Base-by-base conservation (phyloP, 1,139 yeast species). In the Candida neerlandica region DNA sequence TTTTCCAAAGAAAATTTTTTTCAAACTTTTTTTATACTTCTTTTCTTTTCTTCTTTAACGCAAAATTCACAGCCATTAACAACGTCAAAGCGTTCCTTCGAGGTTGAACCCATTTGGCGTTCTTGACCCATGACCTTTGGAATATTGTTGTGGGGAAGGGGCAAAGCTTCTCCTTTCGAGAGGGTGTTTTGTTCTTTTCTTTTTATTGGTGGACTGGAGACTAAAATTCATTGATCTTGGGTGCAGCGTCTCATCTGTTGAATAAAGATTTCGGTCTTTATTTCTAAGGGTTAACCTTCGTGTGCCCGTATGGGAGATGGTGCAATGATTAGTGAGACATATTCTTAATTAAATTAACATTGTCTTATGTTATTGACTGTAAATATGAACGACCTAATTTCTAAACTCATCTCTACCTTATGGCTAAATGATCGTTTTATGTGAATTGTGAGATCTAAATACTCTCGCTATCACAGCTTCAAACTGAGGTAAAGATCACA, bases 211-310 rank as follows among this genome's bases (percentile, higher is more conserved):
- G 87, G 80, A 77, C 88, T 82, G 89, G 84, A 85, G 89, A 84
- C 58, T 57, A 77, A 54, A 78, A 71, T 65, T 68, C 67, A 78
- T 75, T 70, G 83, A 77, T 85, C 91, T 85, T 82, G 91, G 91
- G 91, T 85, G 91, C 91, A 83, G 84, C 84, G 76, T 69, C 73
- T 77, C 88, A 81, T 82, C 74, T 64, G 82, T 70, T 55, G 27
- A 23, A 23, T 23, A 19, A 9, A 21, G 58, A 67, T 23, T 40
- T 38, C 65, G 66, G 68, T 66, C 66, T 67, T 66, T 67, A 67
- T 70, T 70, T 71, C 85, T 80, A 82, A 84, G 88, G 89, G 84
- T 65, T 72, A 78, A 76, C 89, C 90, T 85, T 85, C 88, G 91
- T 84, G 89, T 78, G 76, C 84, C 88, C 89, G 88, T 72, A 84